These are phyloP conservation scores for Aspergillus bombycis DNA, from an alignment of 2,329 filamentous ascomycete species.

Conservation along the genomic window DNA sequence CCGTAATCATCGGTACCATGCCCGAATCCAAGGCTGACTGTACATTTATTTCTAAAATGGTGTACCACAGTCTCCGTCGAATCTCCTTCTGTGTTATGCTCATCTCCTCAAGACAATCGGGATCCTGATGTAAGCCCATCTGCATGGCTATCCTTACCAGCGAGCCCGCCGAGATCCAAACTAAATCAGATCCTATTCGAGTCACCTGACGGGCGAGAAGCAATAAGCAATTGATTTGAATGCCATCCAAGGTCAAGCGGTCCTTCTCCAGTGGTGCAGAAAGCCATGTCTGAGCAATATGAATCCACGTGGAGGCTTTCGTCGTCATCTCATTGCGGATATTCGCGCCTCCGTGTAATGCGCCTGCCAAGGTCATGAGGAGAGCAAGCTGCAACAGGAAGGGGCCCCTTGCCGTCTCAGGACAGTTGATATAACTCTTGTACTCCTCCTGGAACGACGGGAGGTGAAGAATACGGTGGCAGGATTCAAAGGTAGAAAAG, in stretches of 20 bases:
- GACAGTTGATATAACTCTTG: constrained; percentile 17
- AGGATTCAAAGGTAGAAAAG: constrained; percentile 31
- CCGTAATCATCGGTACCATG: constrained; percentile 32
- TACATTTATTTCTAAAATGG: constrained; percentile 37
- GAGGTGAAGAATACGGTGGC: constrained; percentile 32
- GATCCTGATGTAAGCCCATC: constrained; percentile 38
- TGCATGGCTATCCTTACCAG: constrained; percentile 34
- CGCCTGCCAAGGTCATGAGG: constrained; percentile 20
- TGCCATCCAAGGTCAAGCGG: constrained; percentile 16
- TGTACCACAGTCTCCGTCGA: constrained; percentile 38
- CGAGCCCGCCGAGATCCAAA: constrained; percentile 38
- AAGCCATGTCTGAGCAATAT: constrained; percentile 25
- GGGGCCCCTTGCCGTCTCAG: constrained; percentile 9
- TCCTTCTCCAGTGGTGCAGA: constrained; percentile 27
- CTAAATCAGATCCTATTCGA: constrained; percentile 31
- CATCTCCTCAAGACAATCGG: constrained; percentile 25
- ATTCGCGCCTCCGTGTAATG: constrained; percentile 13
- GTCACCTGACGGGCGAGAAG: constrained; percentile 22
- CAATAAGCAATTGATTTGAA: constrained; percentile 25
- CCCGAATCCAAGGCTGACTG: constrained; percentile 37
- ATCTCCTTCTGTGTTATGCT: constrained; percentile 26
- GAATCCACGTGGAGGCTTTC: constrained; percentile 17
- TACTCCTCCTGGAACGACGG: constrained; percentile 33
- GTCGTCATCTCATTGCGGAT: constrained; percentile 12
- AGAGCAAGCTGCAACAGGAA: constrained; percentile 27